Conservation (phyloP, 139 green algal species). For the Marvania coccoides region DNA sequence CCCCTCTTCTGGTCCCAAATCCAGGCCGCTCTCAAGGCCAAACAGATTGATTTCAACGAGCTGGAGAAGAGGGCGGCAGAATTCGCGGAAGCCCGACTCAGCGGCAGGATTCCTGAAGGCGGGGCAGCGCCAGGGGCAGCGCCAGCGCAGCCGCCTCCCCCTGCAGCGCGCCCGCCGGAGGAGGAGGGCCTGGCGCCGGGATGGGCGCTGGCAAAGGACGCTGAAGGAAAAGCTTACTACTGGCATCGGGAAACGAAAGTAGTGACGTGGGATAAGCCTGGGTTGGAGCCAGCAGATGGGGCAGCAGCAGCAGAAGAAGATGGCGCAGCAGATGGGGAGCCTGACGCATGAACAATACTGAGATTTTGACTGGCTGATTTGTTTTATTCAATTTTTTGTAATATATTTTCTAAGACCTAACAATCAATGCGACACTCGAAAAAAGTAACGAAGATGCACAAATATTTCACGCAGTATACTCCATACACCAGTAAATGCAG, state of each 20-base stretch:
- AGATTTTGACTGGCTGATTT: no score
- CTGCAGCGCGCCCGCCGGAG: neutral
- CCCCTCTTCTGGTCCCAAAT: constrained; percentile 67
- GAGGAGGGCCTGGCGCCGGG: constrained; percentile 43
- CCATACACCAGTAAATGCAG: no score
- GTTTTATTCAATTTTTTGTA: no score
- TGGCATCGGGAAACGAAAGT: constrained; percentile 62
- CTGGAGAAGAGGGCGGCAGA: constrained; percentile 48
- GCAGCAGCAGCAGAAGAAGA: neutral
- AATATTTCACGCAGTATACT: no score
- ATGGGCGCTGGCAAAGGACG: constrained; percentile 60
- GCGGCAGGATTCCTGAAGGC: neutral
- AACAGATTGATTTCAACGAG: constrained; percentile 46
- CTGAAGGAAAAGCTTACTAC: neutral
- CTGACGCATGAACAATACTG: no score
- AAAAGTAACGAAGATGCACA: no score
- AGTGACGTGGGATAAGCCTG: constrained; percentile 63
- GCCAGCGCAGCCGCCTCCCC: neutral
- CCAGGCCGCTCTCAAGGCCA: constrained; percentile 31
- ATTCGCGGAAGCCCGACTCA: constrained; percentile 37
- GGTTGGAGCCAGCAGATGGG: constrained; percentile 15
- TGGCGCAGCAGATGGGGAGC: no score
- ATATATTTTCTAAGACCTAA: no score
- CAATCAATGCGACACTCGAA: no score
- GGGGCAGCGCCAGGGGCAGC: neutral